phyloP scores from a whole-genome alignment of 306 rosid species.

The Medicago arabica region DNA sequence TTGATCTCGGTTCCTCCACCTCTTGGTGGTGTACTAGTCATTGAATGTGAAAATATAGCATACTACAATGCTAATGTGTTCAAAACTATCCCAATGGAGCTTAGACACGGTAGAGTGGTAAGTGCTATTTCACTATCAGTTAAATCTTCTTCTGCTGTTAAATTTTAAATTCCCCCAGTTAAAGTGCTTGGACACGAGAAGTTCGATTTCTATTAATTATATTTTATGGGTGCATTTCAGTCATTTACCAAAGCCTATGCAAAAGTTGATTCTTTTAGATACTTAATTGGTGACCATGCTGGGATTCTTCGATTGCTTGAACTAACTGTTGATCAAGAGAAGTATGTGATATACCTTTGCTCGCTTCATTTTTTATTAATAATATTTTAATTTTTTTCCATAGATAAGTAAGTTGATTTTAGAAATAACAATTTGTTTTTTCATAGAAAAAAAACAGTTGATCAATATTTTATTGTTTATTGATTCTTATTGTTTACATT shows the following conservation, averaged over 20 bases:
- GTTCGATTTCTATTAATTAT: constrained; percentile 21
- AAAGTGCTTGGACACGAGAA: background rate
- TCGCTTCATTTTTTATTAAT: constrained; percentile 8
- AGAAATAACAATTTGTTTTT: no score
- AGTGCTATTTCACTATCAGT: no score
- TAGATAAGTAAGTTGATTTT: no score
- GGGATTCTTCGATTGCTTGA: constrained; percentile 86
- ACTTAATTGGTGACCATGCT: constrained; percentile 89
- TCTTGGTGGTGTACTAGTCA: constrained; percentile 90
- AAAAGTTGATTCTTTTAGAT: no score
- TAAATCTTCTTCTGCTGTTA: background rate
- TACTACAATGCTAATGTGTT: constrained; percentile 90
- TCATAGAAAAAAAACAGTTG: no score
- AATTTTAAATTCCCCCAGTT: background rate
- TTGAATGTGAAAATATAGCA: constrained; percentile 93
- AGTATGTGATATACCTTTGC: constrained; percentile 52
- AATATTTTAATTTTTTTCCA: no score
- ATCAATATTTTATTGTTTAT: no score
- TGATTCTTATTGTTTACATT: constrained; percentile 32
- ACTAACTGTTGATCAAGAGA: constrained; percentile 87
- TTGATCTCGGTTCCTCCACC: constrained; percentile 95
- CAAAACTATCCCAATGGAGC: constrained; percentile 82
- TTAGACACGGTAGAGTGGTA: constrained; percentile 54
- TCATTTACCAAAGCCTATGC: constrained; percentile 86
- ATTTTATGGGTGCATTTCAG: constrained; percentile 43